Evolutionary conservation across 208 protist species (phyloP).

Genomic region (Acanthamoeba triangularis): DNA sequence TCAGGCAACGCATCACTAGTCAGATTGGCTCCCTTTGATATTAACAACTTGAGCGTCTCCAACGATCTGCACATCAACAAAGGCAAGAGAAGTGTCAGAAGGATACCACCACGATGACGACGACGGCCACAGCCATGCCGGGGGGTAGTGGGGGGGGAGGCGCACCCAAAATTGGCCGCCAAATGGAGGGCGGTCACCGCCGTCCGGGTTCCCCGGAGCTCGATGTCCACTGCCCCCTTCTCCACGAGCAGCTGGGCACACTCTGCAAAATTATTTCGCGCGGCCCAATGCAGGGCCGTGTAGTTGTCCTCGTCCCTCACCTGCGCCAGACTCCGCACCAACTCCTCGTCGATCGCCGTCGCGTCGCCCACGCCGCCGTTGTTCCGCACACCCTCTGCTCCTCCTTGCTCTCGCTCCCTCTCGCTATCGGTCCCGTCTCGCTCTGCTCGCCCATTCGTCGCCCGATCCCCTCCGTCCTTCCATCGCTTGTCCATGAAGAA

Average conservation of each 20-base stretch:
- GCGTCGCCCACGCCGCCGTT: not conserved
- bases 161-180: constrained; percentile 53
- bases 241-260: constrained; percentile 46
- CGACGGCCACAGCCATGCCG: not conserved
- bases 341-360: not conserved
- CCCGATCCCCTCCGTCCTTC: not conserved
- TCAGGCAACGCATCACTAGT: constrained; percentile 17
- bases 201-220: not conserved
- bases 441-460: not conserved
- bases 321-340: constrained; percentile 34
- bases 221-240: constrained; percentile 21
- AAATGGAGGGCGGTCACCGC: constrained; percentile 31
- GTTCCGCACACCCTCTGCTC: not conserved
- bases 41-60: constrained; percentile 33
- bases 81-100: not conserved
- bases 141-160: not conserved
- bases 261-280: constrained; percentile 46
- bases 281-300: constrained; percentile 37
- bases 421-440: not conserved
- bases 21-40: constrained; percentile 37
- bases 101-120: not conserved
- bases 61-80: not conserved
- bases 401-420: not conserved
- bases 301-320: constrained; percentile 54
- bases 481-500: constrained; percentile 59